Base-by-base conservation (phyloP, 169 alveolate species). In the Plasmodium inui region DNA sequence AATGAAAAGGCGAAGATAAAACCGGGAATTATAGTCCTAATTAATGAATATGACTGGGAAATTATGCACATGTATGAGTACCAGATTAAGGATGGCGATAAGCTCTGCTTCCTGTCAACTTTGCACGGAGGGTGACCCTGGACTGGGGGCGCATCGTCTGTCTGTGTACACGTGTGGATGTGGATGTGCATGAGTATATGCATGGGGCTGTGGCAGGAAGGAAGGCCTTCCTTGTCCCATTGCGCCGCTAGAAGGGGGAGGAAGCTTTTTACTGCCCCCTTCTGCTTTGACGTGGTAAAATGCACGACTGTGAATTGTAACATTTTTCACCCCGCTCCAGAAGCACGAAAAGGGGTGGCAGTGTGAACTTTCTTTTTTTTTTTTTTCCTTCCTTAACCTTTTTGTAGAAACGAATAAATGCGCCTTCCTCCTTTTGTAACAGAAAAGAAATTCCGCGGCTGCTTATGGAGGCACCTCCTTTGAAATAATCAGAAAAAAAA, bases 1-100 rank as follows among this genome's bases (percentile, higher is more conserved):
- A 94, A 94, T 70, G 96, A 96, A 39, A 71, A 85, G 32, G 90
- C 81, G 61, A 93, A 93, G 67, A 94, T 95, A 50, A 89, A 95
- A 82, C 99, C 99, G 3, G 99, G 99, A 26, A 97, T 98, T 73
- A 93, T 98, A 26, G 99, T 98, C 30, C 95, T 98, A 83, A 97
- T 98, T 26, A 98, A 98, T 95, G 99, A 98, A 92, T 96, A 98
- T 28, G 99, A 98, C 90, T 98, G 99, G 99, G 99, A 98, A 93
- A 95, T 98, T 34, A 95, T 96, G 46, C 99, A 98, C 14, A 97
- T 98, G 12, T 98, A 96, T 57, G 92, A 97, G 53, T 97, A 97
- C 61, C 85, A 82, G 50, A 71, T 98, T 37, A 92, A 96, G 88
- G 95, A 98, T 82, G 96, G 95, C 70, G 98, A 98, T 90, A 93